phyloP scores from a whole-genome alignment of 805 yeast genomes.

The Candida dajiaensis region DNA sequence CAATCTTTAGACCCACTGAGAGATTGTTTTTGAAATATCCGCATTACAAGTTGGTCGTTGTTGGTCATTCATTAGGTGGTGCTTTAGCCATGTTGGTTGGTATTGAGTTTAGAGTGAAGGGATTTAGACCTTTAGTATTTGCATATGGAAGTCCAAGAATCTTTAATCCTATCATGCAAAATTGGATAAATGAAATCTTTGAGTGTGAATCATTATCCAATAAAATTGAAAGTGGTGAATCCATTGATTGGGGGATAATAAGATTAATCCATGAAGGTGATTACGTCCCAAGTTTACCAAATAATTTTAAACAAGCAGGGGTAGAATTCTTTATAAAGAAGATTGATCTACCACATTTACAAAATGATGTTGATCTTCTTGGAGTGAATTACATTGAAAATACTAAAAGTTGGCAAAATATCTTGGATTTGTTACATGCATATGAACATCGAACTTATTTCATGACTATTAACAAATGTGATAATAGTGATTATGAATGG shows the following conservation, averaged over 20 bases:
- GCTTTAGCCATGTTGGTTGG: constrained; percentile 63
- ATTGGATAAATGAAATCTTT: constrained; percentile 50
- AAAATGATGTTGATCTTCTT: constrained; percentile 9
- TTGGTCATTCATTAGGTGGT: constrained; percentile 78
- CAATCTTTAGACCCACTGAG: constrained; percentile 25
- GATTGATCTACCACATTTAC: constrained; percentile 33
- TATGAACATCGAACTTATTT: constrained; percentile 34
- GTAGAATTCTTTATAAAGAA: constrained; percentile 28
- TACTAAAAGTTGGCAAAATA: not conserved
- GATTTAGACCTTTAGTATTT: constrained; percentile 46
- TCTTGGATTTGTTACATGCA: constrained; percentile 24
- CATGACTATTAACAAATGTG: constrained; percentile 28
- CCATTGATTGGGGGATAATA: constrained; percentile 33
- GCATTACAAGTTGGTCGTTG: constrained; percentile 43
- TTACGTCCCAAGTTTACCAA: constrained; percentile 55
- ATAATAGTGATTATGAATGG: constrained; percentile 11
- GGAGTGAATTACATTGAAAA: constrained; percentile 6
- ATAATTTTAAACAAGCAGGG: constrained; percentile 31
- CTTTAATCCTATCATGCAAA: constrained; percentile 46
- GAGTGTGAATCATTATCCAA: constrained; percentile 27
- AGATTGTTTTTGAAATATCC: constrained; percentile 34
- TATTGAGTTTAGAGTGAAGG: constrained; percentile 52
- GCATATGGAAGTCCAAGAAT: constrained; percentile 64
- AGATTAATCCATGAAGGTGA: constrained; percentile 57
- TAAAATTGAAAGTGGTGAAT: constrained; percentile 10